Evolutionary conservation across 192 early-diverging fungal genomes (phyloP).

Genomic region (Backusella mclennaniae): DNA sequence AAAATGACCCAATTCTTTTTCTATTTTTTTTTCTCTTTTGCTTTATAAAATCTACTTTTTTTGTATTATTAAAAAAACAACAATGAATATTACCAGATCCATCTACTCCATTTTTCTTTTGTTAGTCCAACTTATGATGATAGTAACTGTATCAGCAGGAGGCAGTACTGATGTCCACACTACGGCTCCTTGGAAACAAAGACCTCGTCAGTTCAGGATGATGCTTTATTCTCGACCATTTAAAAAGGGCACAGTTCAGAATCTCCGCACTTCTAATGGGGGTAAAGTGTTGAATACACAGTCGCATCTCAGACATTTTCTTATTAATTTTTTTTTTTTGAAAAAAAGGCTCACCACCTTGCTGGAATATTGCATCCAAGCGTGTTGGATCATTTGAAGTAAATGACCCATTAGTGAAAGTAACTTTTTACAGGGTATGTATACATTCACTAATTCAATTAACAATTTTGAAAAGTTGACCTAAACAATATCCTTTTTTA

Average conservation of each 20-base stretch:
- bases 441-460: neutral
- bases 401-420: conserved; percentile 16
- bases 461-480: neutral
- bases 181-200: neutral
- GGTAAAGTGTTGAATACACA: conserved; percentile 1
- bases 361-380: conserved; percentile 15
- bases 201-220: conserved; percentile 22
- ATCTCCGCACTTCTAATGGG: neutral
- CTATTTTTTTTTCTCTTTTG: neutral
- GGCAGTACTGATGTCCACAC: neutral
- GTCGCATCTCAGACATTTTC: neutral
- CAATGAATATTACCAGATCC: neutral
- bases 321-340: neutral
- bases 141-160: neutral
- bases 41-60: neutral
- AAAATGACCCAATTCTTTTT: neutral
- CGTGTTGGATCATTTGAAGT: neutral
- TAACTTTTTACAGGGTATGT: conserved; percentile 19
- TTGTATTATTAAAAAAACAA: neutral
- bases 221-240: conserved; percentile 10
- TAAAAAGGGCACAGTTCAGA: conserved; percentile 4
- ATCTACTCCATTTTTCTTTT: neutral
- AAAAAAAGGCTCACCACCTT: neutral
- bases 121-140: neutral
- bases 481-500: conserved; percentile 1